Base-by-base conservation (phyloP, 2,329 filamentous ascomycete species). In the Fusarium newnesense region DNA sequence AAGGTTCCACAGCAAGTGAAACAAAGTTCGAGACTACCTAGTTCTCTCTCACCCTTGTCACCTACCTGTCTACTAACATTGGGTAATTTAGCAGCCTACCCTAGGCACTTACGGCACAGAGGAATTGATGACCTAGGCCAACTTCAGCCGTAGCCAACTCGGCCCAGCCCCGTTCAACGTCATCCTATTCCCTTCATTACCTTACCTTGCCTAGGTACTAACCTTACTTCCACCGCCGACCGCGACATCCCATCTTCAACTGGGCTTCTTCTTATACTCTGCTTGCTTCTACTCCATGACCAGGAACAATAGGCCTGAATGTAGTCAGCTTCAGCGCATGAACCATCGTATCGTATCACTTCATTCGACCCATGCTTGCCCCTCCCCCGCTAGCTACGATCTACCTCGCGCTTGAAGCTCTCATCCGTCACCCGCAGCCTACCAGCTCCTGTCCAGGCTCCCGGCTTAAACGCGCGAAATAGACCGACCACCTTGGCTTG, bases 151-250 rank as follows among this genome's bases (percentile, higher is more conserved):
- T 54, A 54, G 47, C 60, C 54, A 56, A 54, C 43, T 52, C 61
- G 58, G 67, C 70, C 60, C 70, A 74, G 72, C 72, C 67, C 68
- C 72, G 61, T 69, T 74, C 69, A 74, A 74, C 72, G 71, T 75
- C 73, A 75, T 75, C 71, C 73, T 69, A 63, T 75, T 64, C 62
- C 68, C 65, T 75, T 59, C 68, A 74, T 28, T 44, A 49, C 11
- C 32, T 32, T 32, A 32, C 37, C 50, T 57, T 49, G 54, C 67
- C 69, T 59, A 37, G 21, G 10, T 18, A 24, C 49, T 26, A 11
- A 10, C 43, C 34, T 40, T n/a, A 43, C 50, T 60, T 43, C 53
- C 46, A 32, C 50, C 56, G 53, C 61, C 61, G 12, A 36, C 64
- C 42, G 67, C 70, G 60, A 67, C 70, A 50, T 66, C 58, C 28